Conservation (phyloP, 1,139 yeast species). For the Debaryomyces coudertii region DNA sequence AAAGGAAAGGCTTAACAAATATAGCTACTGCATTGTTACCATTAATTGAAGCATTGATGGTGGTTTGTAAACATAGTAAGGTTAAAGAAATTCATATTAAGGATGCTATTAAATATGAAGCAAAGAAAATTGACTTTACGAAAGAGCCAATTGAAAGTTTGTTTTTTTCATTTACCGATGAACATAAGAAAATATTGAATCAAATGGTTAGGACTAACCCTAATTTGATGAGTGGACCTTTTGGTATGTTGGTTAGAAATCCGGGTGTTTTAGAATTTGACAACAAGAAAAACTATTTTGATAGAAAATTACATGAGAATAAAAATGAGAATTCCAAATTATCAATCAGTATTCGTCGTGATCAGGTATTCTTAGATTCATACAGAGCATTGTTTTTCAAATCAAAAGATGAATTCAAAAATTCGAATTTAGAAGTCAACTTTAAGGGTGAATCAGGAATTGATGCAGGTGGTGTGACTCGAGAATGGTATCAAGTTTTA, state of each 20-base stretch:
- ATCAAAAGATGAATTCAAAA: slow-evolving; percentile 71
- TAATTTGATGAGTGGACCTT: slow-evolving; percentile 94
- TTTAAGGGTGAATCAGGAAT: slow-evolving; percentile 96
- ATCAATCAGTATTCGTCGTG: slow-evolving; percentile 75
- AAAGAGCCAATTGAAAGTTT: slow-evolving; percentile 77
- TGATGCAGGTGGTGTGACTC: slow-evolving; percentile 97
- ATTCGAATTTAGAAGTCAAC: slow-evolving; percentile 72
- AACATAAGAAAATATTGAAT: slow-evolving; percentile 85
- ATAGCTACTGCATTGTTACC: slow-evolving; percentile 86
- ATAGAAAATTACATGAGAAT: slow-evolving; percentile 62
- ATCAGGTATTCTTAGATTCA: slow-evolving; percentile 90
- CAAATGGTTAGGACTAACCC: slow-evolving; percentile 93
- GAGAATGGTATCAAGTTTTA: slow-evolving; percentile 97
- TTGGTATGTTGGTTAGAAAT: slow-evolving; percentile 84
- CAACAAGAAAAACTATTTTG: slow-evolving; percentile 86
- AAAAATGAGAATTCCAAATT: slow-evolving; percentile 52
- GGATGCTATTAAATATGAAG: slow-evolving; percentile 63
- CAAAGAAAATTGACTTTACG: slow-evolving; percentile 63
- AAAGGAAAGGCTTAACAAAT: slow-evolving; percentile 50
- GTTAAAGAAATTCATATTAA: slow-evolving; percentile 65
- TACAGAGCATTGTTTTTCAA: slow-evolving; percentile 84
- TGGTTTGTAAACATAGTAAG: slow-evolving; percentile 87
- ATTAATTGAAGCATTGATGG: slow-evolving; percentile 90
- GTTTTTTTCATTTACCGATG: slow-evolving; percentile 86
- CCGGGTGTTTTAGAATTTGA: slow-evolving; percentile 94